phyloP scores from a whole-genome alignment of 176 grass and related monocot genomes.

The Zea luxurians region DNA sequence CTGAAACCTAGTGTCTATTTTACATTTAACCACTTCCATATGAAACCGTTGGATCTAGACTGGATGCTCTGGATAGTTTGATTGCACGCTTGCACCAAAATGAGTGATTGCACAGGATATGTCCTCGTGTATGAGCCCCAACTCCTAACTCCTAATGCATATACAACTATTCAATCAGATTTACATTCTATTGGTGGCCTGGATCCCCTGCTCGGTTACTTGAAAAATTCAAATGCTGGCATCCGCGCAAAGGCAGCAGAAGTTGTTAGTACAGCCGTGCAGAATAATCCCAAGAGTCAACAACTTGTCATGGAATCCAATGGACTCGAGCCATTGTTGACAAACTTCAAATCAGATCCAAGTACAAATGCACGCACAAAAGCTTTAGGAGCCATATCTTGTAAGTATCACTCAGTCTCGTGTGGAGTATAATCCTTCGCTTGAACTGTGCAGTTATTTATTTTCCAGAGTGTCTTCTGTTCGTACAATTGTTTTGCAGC shows the following conservation, averaged over 20 bases:
- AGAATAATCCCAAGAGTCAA: constrained; percentile 87
- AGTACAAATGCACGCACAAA: constrained; percentile 72
- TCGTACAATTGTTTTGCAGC: constrained; percentile 43
- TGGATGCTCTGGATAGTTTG: too few species aligned
- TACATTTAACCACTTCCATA: too few species aligned
- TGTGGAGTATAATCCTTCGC: neutral
- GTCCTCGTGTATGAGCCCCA: neutral
- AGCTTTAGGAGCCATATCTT: constrained; percentile 92
- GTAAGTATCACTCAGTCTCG: constrained; percentile 39
- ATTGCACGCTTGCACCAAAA: too few species aligned
- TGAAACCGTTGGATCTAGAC: too few species aligned
- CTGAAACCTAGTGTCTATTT: too few species aligned
- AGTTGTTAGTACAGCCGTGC: constrained; percentile 76
- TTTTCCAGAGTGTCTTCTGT: neutral
- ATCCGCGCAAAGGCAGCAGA: constrained; percentile 94
- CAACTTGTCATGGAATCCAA: constrained; percentile 80
- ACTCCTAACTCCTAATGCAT: constrained; percentile 14
- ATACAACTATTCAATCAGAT: constrained; percentile 47
- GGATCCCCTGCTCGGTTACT: constrained; percentile 75
- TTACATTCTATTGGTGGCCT: constrained; percentile 83
- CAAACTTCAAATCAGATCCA: constrained; percentile 76
- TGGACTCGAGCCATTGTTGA: constrained; percentile 76
- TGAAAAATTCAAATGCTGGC: constrained; percentile 75
- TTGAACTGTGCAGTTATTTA: neutral
- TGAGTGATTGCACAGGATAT: too few species aligned